Evolutionary conservation across 2,329 filamentous ascomycete species (phyloP).

Genomic region (Pestalotiopsis sp.): DNA sequence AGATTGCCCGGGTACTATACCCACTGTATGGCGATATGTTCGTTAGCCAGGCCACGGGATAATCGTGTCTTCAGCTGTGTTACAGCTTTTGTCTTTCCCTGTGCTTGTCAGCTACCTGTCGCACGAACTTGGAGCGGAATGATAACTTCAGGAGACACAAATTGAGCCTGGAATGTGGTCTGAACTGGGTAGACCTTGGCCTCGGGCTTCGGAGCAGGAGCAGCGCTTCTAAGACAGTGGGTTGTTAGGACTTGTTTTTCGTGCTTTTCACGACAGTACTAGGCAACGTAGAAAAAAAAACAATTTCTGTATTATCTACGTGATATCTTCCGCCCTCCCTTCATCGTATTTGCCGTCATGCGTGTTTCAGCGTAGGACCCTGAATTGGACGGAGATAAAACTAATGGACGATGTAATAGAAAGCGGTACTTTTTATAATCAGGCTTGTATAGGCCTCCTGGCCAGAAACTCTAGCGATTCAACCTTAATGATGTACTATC

Average conservation of each 20-base stretch:
- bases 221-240: background rate
- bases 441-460: background rate
- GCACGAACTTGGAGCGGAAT: background rate
- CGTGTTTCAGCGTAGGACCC: background rate
- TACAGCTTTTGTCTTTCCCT: background rate
- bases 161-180: background rate
- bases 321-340: background rate
- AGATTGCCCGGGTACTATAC: background rate
- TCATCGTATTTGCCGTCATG: background rate
- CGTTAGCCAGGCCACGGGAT: background rate
- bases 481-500: background rate
- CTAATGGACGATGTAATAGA: background rate
- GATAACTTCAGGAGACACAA: background rate
- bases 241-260: background rate
- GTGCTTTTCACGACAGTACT: background rate
- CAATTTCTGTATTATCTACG: background rate
- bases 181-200: background rate
- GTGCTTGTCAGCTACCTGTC: background rate
- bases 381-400: background rate
- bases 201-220: background rate
- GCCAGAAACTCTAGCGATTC: background rate
- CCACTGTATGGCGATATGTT: background rate
- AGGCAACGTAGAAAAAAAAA: background rate
- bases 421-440: background rate
- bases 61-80: background rate